Percentiles rank a stretch among this genome's conserved stretches.
These are phyloP conservation scores for Anacardium occidentale DNA, from an alignment of 345 rosid species.

Conservation along the genomic window DNA sequence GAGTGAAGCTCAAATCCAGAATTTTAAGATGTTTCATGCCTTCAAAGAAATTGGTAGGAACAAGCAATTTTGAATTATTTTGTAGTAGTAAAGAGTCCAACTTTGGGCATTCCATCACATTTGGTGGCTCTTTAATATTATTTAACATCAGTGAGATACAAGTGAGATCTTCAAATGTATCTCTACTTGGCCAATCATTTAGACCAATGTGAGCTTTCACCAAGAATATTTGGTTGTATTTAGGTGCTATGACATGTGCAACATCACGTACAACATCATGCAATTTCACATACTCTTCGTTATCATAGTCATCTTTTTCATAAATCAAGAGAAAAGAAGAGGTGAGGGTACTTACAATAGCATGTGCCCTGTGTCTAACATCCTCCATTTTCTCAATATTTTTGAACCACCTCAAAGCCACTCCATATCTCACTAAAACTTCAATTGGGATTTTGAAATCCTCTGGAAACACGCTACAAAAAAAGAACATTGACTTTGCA, in stretches of 20 bases:
- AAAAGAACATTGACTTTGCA: neutral
- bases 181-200: neutral
- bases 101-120: conserved; percentile 4
- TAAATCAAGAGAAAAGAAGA: neutral
- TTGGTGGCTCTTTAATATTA: neutral
- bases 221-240: neutral
- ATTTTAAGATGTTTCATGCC: conserved; percentile 11
- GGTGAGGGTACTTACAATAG: neutral
- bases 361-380: neutral
- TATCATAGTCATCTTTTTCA: no score
- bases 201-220: neutral
- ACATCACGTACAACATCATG: neutral
- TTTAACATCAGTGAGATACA: conserved; percentile 2
- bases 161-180: neutral
- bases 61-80: neutral
- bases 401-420: no score
- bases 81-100: neutral
- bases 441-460: neutral
- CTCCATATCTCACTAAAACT: no score
- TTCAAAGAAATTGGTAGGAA: neutral
- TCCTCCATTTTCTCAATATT: no score
- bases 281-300: neutral
- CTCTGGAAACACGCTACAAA: neutral
- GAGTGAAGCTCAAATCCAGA: neutral
- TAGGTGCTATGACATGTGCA: neutral